Percentiles rank a stretch among this genome's conserved stretches.
These are phyloP conservation scores for Aspergillus fructus DNA, from an alignment of 2,329 filamentous ascomycete genomes.

Conservation along the genomic window DNA sequence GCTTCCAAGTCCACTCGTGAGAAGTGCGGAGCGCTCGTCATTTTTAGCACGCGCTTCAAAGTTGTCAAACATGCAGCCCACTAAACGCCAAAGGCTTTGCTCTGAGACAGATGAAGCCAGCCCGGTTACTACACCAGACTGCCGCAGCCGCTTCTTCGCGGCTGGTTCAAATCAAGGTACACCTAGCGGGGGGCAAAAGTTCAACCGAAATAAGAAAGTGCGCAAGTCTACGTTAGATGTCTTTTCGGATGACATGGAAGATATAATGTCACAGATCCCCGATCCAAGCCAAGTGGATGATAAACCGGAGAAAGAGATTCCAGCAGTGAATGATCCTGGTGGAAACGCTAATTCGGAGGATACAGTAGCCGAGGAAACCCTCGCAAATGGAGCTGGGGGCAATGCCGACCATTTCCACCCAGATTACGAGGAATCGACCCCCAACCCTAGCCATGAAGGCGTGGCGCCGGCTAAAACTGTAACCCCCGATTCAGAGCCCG, in stretches of 20 bases:
- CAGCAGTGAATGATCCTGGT: neutral
- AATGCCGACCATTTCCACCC: neutral
- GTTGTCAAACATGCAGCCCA: slow-evolving; percentile 46
- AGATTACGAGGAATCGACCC: neutral
- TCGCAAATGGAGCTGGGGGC: neutral
- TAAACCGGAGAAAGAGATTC: neutral
- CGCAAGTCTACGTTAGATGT: slow-evolving; percentile 48
- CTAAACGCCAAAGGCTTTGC: slow-evolving; percentile 54
- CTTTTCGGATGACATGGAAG: slow-evolving; percentile 55
- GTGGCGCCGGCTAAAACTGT: slow-evolving; percentile 10
- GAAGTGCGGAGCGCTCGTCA: slow-evolving; percentile 39
- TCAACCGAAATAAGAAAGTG: slow-evolving; percentile 38
- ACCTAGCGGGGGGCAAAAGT: slow-evolving; percentile 39
- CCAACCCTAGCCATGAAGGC: neutral
- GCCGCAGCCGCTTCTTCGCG: slow-evolving; percentile 52
- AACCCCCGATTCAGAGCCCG: slow-evolving; percentile 17
- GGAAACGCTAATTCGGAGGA: neutral
- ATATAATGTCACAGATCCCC: slow-evolving; percentile 48
- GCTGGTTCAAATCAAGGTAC: slow-evolving; percentile 33
- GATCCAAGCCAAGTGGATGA: slow-evolving; percentile 28
- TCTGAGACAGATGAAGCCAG: slow-evolving; percentile 44
- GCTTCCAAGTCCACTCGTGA: slow-evolving; percentile 43
- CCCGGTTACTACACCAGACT: slow-evolving; percentile 30
- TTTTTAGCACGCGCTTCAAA: slow-evolving; percentile 41
- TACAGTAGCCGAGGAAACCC: neutral